These are phyloP conservation scores for Closterium sp. DNA, from an alignment of 139 green algal genomes.

Conservation along the genomic window DNA sequence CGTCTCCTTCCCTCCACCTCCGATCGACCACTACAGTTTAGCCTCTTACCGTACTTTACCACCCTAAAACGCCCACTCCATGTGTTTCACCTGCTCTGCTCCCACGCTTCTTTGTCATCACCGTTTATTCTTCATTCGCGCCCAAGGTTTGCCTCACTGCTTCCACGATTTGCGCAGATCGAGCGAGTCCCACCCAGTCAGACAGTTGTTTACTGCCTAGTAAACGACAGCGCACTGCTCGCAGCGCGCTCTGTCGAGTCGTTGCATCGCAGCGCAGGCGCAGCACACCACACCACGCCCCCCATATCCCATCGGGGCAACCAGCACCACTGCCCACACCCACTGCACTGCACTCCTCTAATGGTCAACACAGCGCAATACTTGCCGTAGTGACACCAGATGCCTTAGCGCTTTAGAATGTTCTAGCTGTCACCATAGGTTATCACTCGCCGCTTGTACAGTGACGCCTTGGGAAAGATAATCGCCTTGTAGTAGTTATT, in stretches of 20 bases:
- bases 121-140: background rate
- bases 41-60: background rate
- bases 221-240: background rate
- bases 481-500: too few relatives aligned
- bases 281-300: background rate
- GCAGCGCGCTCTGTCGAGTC: background rate
- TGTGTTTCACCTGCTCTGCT: too few relatives aligned
- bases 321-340: background rate
- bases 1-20: background rate
- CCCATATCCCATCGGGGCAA: too few relatives aligned
- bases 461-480: too few relatives aligned
- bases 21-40: background rate
- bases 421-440: too few relatives aligned
- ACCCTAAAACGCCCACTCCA: background rate
- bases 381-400: too few relatives aligned
- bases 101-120: background rate
- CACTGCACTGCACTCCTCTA: too few relatives aligned
- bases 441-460: too few relatives aligned
- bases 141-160: background rate
- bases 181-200: background rate
- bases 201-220: background rate
- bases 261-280: background rate
- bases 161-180: background rate
- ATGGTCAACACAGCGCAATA: too few relatives aligned
- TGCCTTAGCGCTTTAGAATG: too few relatives aligned